Evolutionary conservation across 2,329 filamentous ascomycete species (phyloP), one percentile per base, ranked within the genome.

Genomic region (Byssoonygena ceratinophila): DNA sequence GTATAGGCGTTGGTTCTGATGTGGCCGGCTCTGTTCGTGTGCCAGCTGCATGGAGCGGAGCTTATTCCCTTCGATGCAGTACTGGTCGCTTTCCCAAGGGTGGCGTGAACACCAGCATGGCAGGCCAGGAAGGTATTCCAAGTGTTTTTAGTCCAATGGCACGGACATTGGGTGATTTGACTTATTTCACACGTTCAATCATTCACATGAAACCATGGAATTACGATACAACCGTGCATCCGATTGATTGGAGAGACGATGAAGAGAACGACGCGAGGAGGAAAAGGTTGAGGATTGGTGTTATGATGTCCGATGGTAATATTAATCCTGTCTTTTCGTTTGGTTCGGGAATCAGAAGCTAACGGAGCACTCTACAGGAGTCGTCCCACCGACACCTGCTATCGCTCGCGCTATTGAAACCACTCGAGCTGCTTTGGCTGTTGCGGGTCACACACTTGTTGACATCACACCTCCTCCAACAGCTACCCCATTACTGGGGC

Each of bases 81-180:
- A 94, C 87, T 1, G 90, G 91, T 1, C 78, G 90, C 46, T 96
- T 90, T 88, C 87, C 88, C 1, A 94, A 94, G 67, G 77, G 80
- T 39, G 88, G 88, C 8, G 82, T 88, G 65, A 80, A 79, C 56
- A 95, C 90, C 0, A 90, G 85, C 61, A 95, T 95, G 88, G 82
- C 86, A 0, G 91, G 91, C 0, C 89, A 96, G 65, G 91, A 96
- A 64, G 90, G 89, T 0, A 82, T 96, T 29, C 82, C 87, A 0
- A 87, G 84, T 57, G 88, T 95, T 18, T 95, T 90, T 70, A 91
- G 86, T 54, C 90, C 90, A 4, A 96, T 97, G 91, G 81, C 90
- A 2, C 79, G 89, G 50, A 95, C 89, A 0, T 70, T 95, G 54
- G 79, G 82, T 57, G 90, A 96, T 63, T 71, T 96, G 55, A 78